Conservation (phyloP, 2,329 filamentous ascomycete genomes). For the Cladobotryum mycophilum region DNA sequence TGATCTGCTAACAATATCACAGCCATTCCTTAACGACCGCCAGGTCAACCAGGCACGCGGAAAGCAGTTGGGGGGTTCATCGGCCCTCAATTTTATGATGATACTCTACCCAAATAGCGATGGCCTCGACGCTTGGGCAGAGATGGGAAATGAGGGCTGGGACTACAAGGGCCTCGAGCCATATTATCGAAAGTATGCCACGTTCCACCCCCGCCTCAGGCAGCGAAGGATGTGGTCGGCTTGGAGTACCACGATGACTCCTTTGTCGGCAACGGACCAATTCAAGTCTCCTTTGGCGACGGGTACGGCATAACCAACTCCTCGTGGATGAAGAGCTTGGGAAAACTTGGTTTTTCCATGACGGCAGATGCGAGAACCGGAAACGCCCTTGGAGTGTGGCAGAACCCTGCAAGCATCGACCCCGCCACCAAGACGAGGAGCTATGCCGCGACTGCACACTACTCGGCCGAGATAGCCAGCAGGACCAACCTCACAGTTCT, state of each 20-base stretch:
- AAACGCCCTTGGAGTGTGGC: slow-evolving; percentile 26
- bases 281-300: slow-evolving; percentile 32
- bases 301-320: slow-evolving; percentile 26
- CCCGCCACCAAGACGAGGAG: slow-evolving; percentile 26
- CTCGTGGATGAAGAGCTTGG: slow-evolving; percentile 33
- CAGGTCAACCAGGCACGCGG: slow-evolving; percentile 34
- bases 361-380: slow-evolving; percentile 27
- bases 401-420: slow-evolving; percentile 26
- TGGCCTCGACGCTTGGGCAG: slow-evolving; percentile 20
- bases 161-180: slow-evolving; percentile 22
- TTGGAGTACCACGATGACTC: slow-evolving; percentile 28
- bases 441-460: slow-evolving; percentile 29
- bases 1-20: neutral
- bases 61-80: slow-evolving; percentile 50
- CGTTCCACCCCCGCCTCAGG: slow-evolving; percentile 22
- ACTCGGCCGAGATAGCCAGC: slow-evolving; percentile 24
- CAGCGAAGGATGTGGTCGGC: slow-evolving; percentile 22
- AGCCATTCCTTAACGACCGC: slow-evolving; percentile 12
- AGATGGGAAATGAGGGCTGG: slow-evolving; percentile 23
- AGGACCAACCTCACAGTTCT: slow-evolving; percentile 30
- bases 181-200: slow-evolving; percentile 30
- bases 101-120: slow-evolving; percentile 11
- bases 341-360: slow-evolving; percentile 26
- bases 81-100: slow-evolving; percentile 48
- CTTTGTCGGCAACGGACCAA: slow-evolving; percentile 27